A percentile compares a stretch with the other conserved stretches of the same genome.
Conservation (phyloP, 129 eudicot genomes). For the Gnaphalium uliginosum region DNA sequence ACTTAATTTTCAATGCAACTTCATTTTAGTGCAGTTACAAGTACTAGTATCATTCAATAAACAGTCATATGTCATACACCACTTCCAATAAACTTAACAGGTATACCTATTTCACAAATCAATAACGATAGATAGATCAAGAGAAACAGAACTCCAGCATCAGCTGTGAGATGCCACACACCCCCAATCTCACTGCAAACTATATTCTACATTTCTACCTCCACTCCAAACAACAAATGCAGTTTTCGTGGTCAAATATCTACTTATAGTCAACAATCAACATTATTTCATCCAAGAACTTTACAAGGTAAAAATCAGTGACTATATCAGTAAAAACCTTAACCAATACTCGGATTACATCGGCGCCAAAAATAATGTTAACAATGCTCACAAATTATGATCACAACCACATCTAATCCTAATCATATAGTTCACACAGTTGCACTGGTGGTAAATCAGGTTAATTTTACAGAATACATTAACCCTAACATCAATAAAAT, state of each 20-base stretch:
- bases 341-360: neutral
- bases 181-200: constrained; percentile 5
- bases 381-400: neutral
- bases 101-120: neutral
- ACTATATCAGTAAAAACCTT: neutral
- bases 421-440: neutral
- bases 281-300: neutral
- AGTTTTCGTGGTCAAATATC: constrained; percentile 13
- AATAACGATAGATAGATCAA: neutral
- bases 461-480: neutral
- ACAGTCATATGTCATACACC: neutral
- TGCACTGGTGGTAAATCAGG: neutral
- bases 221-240: constrained; percentile 13
- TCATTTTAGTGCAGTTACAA: neutral
- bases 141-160: constrained; percentile 18
- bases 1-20: neutral
- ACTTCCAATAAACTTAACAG: no score
- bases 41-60: neutral
- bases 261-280: constrained; percentile 3
- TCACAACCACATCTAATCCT: neutral
- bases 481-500: constrained; percentile 19
- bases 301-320: neutral
- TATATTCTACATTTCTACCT: neutral
- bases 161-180: constrained; percentile 17
- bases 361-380: neutral